A percentile compares a stretch with the other conserved stretches of the same genome.
Conservation (phyloP, 805 yeast species). For the Nakazawaea ernobii region DNA sequence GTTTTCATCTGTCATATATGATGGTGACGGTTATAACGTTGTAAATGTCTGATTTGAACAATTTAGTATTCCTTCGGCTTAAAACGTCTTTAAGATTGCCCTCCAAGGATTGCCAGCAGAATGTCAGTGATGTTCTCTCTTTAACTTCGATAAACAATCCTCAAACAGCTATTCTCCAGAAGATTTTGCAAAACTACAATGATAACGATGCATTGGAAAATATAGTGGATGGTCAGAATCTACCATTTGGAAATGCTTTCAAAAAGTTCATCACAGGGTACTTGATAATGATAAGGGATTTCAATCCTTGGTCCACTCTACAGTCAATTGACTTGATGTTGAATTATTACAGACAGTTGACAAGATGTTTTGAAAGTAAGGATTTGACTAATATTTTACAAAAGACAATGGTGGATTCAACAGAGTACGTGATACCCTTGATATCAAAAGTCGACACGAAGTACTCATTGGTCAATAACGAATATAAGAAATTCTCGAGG, state of each 20-base stretch:
- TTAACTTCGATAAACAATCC: constrained; percentile 24
- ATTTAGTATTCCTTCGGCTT: not conserved
- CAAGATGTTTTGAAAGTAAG: constrained; percentile 36
- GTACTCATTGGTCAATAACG: constrained; percentile 30
- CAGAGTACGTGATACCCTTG: constrained; percentile 39
- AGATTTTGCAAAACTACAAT: constrained; percentile 13
- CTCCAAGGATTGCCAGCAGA: constrained; percentile 18
- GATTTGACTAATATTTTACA: constrained; percentile 21
- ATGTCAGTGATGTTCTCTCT: constrained; percentile 20
- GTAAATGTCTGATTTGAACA: constrained; percentile 4
- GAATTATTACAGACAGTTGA: constrained; percentile 37
- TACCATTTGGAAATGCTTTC: constrained; percentile 27
- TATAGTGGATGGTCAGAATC: constrained; percentile 16
- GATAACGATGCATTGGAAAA: constrained; percentile 16
- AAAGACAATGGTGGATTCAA: constrained; percentile 28
- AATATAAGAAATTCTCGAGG: constrained; percentile 32
- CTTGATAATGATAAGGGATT: constrained; percentile 37
- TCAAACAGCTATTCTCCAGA: constrained; percentile 23
- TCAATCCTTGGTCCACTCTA: constrained; percentile 51
- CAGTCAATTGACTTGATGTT: constrained; percentile 52
- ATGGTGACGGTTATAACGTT: no score
- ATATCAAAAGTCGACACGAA: constrained; percentile 35
- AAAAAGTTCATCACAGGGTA: constrained; percentile 37
- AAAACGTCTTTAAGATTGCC: constrained; percentile 16
- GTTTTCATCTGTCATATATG: no score